Evolutionary conservation across 805 yeast genomes (phyloP), one percentile per base, ranked within the genome.

Genomic region (Barnettozyma siamensis): DNA sequence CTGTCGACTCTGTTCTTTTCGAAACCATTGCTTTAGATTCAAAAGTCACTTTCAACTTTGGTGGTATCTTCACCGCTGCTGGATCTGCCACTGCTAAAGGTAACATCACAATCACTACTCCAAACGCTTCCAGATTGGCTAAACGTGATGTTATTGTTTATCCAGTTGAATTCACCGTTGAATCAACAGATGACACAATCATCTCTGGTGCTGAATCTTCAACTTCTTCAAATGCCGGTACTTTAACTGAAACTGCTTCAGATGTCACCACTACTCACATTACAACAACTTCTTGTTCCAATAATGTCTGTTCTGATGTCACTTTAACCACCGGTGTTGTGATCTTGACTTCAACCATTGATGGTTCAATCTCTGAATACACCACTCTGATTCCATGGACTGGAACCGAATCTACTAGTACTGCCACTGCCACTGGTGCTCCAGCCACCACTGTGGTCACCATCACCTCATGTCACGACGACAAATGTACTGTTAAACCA

Each of bases 11-110:
- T 26, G 16, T 12, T 18, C 15, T 41, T 7, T 21, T 7, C 12
- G 16, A 34, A 24, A 7, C 39, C 5, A 41, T 47, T 37, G 44
- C 45, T n/a, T 50, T 52, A 41, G 48, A 43, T 31, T 45, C 45
- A 24, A 38, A 35, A 18, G 32, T n/a, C 8, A 6, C 19, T 6
- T 16, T 34, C 8, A 13, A 16, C 16, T 36, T 15, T 44, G 34
- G 26, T 27, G 35, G 19, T 17, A 37, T 27, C 16, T 33, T 40
- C 26, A 33, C 36, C 19, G 29, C 18, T 6, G 23, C 36, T 16
- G 38, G 37, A 17, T 23, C 30, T 16, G 37, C 37, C 17, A 19
- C 24, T 17, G 29, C 24, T 7, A 17, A 7, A 10, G 37, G 37
- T 34, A 18, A 7, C 3, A 18, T 34, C 12, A 17, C 21, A 9